phyloP scores from a whole-genome alignment of 139 green algal species.

The Ettlia oleoabundans region DNA sequence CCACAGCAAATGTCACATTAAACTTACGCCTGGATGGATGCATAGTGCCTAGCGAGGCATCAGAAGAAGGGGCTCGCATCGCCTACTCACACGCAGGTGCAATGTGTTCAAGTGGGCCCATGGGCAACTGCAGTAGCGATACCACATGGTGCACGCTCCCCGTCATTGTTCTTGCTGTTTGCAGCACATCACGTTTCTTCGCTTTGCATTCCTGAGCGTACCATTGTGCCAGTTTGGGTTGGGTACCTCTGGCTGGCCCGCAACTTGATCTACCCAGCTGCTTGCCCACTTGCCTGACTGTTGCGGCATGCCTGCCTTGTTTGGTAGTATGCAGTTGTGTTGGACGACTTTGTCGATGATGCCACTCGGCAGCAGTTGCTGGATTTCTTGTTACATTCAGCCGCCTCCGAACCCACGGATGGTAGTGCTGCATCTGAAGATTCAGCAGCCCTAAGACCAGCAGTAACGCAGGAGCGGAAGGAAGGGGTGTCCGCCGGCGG shows the following conservation, averaged over 20 bases:
- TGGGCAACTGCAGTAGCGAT: not conserved
- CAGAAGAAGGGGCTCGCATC: constrained; percentile 38
- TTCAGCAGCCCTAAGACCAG: not conserved
- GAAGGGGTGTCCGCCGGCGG: too few species aligned
- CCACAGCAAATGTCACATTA: constrained; percentile 40
- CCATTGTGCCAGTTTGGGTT: too few species aligned
- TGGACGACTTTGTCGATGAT: constrained; percentile 74
- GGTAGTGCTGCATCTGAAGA: too few species aligned
- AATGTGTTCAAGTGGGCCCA: too few species aligned
- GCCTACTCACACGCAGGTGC: constrained; percentile 54
- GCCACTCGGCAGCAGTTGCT: constrained; percentile 45
- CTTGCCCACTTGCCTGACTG: not conserved
- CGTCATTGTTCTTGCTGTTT: too few species aligned
- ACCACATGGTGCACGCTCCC: not conserved
- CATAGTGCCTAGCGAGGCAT: constrained; percentile 65
- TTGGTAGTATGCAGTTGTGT: constrained; percentile 58
- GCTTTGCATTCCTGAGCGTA: too few species aligned
- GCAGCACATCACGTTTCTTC: too few species aligned
- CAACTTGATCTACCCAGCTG: too few species aligned
- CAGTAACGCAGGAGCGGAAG: too few species aligned
- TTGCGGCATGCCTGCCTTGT: not conserved
- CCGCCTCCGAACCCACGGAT: too few species aligned
- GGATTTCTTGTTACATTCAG: constrained; percentile 41
- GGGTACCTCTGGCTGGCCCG: too few species aligned
- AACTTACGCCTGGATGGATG: constrained; percentile 73